Evolutionary conservation across 2,329 filamentous ascomycete species (phyloP).

Genomic region (Aspergillus sergii): DNA sequence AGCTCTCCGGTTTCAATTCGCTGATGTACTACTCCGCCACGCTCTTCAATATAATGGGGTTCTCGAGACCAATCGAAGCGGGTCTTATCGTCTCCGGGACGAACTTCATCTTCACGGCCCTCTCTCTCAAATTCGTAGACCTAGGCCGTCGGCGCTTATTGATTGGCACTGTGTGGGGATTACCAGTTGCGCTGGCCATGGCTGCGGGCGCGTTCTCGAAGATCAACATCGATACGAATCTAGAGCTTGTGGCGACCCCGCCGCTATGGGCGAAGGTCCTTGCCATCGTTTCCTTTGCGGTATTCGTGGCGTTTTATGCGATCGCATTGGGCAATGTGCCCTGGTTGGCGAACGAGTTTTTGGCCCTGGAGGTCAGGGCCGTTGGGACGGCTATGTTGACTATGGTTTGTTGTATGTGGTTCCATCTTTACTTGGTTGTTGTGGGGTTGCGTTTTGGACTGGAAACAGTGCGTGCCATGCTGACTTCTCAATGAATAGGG

Average conservation of each 20-base stretch:
- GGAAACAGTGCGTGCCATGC: no score
- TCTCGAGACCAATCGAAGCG: not conserved
- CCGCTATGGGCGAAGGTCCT: not conserved
- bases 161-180: not conserved
- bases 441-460: not conserved
- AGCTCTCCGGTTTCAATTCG: not conserved
- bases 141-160: not conserved
- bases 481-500: not conserved
- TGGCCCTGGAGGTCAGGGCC: not conserved
- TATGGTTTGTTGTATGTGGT: not conserved
- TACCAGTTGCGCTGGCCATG: not conserved
- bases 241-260: not conserved
- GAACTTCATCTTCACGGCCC: not conserved
- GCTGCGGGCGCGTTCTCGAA: not conserved
- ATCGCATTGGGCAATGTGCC: not conserved
- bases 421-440: not conserved
- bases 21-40: constrained; percentile 1
- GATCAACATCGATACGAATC: not conserved
- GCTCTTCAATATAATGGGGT: not conserved
- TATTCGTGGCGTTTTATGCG: not conserved
- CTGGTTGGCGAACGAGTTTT: not conserved
- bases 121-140: not conserved
- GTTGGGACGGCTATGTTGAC: not conserved
- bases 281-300: not conserved
- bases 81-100: not conserved